Evolutionary conservation across 441 rosid species (phyloP), one percentile per base, ranked within the genome.

Genomic region (Lepidium campestre): DNA sequence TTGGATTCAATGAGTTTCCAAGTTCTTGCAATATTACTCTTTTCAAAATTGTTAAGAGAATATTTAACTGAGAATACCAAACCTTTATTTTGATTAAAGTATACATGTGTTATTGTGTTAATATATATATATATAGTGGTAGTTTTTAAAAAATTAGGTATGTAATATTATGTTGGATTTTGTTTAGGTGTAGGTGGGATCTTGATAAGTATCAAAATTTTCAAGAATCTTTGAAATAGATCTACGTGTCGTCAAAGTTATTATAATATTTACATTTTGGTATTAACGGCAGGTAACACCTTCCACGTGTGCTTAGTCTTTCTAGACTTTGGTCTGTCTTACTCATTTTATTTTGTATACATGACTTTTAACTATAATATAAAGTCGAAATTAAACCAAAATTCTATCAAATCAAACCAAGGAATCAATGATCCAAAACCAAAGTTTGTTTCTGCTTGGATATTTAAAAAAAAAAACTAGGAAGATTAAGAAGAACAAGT

Each of bases 131-230:
- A 29, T 6, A 29, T 6, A 29, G 32, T 29, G 32, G 32, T 29
- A 29, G 32, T 29, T 29, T 68, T 70, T n/a, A n/a, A n/a, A 42
- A 3, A 10, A 20, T 20, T 52, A 42, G 25, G 55, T 55, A 46
- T 62, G 42, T 35, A 42, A 14, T 15, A 42, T 55, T 2, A 19
- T 35, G 2, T 17, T 48, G 32, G 65, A 17, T 71, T 48, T 64
- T 64, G 48, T 72, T 7, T 41, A 22, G n/a, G 10, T 46, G 45
- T 72, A 32, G 76, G 71, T 58, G 25, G 70, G 76, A 72, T 72
- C 66, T 65, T 65, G 55, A 65, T 57, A 65, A 71, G 46, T 23
- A 72, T 49, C 52, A 23, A 22, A 6, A 7, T 29, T 29, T 47
- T 57, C 4, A 5, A 65, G 76, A 65, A 65, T 72, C 56, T 57